Evolutionary conservation across 768 basidiomycete genomes (phyloP).

Genomic region (Pleurotus eryngii): DNA sequence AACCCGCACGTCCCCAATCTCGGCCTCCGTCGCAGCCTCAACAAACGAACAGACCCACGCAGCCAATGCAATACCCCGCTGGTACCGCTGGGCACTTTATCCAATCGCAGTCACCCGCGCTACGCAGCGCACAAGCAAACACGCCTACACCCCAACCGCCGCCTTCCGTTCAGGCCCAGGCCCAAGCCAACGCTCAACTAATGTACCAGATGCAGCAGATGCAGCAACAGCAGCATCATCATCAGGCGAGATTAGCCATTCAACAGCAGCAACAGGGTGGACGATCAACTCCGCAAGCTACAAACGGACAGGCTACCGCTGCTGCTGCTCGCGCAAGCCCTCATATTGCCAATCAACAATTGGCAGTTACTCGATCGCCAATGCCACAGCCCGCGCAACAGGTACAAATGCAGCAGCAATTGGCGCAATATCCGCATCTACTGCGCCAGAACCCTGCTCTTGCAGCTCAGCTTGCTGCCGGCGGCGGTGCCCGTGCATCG

Average conservation of each 20-base stretch:
- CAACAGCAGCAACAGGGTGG: conserved; percentile 19
- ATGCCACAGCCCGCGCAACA: conserved; percentile 27
- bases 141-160: conserved; percentile 13
- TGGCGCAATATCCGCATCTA: conserved; percentile 17
- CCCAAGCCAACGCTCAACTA: conserved; percentile 18
- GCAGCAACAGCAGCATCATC: conserved; percentile 12
- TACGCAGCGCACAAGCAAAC: conserved; percentile 5
- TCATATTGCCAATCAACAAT: conserved; percentile 26
- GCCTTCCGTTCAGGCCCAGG: conserved; percentile 14
- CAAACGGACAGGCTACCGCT: conserved; percentile 15
- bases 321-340: conserved; percentile 31
- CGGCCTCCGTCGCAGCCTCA: conserved; percentile 12
- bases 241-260: neutral
- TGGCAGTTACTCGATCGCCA: conserved; percentile 24
- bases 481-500: conserved; percentile 16
- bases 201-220: conserved; percentile 6
- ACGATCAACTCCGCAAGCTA: conserved; percentile 26
- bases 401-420: conserved; percentile 17
- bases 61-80: conserved; percentile 6
- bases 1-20: conserved; percentile 6
- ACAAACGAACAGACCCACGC: conserved; percentile 10
- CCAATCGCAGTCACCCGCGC: neutral
- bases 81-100: neutral
- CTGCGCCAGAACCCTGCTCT: conserved; percentile 12
- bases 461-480: conserved; percentile 21